These are phyloP conservation scores for Gossypium longicalyx DNA, from an alignment of 345 rosid species.

Conservation along the genomic window DNA sequence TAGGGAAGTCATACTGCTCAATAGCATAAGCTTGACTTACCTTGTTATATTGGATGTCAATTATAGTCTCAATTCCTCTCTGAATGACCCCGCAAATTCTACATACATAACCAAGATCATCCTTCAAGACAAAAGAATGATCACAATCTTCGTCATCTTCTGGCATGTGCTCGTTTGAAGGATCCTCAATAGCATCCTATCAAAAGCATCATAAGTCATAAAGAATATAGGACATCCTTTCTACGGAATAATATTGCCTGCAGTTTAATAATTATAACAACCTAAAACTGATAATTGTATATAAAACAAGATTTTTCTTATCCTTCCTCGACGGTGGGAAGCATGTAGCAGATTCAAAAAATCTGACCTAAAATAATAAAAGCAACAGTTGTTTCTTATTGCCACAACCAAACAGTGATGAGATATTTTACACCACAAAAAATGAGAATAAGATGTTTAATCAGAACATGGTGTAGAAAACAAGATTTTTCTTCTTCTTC, in stretches of 20 bases:
- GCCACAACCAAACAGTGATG: slow-evolving; percentile 12
- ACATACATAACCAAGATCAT: slow-evolving; percentile 89
- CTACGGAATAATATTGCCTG: not conserved
- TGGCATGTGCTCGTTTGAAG: slow-evolving; percentile 35
- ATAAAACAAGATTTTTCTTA: not conserved
- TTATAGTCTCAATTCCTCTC: slow-evolving; percentile 68
- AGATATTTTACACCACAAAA: not conserved
- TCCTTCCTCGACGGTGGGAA: not conserved
- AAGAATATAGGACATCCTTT: slow-evolving; percentile 6
- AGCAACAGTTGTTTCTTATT: not conserved
- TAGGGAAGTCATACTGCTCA: not conserved
- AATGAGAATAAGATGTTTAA: not conserved
- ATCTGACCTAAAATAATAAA: not conserved
- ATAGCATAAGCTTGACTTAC: slow-evolving; percentile 29
- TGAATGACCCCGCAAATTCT: slow-evolving; percentile 75
- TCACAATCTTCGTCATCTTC: slow-evolving; percentile 60
- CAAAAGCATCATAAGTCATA: slow-evolving; percentile 20
- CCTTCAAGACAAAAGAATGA: slow-evolving; percentile 73
- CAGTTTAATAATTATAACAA: not conserved
- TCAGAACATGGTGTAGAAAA: not conserved
- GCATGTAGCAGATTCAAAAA: not conserved
- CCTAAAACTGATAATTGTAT: not conserved
- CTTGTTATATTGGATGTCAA: slow-evolving; percentile 75
- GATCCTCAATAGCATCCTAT: slow-evolving; percentile 49
- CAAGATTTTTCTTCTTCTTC: not conserved